Conservation (phyloP, 2,329 filamentous ascomycete species). For the Teratosphaeria viscida region DNA sequence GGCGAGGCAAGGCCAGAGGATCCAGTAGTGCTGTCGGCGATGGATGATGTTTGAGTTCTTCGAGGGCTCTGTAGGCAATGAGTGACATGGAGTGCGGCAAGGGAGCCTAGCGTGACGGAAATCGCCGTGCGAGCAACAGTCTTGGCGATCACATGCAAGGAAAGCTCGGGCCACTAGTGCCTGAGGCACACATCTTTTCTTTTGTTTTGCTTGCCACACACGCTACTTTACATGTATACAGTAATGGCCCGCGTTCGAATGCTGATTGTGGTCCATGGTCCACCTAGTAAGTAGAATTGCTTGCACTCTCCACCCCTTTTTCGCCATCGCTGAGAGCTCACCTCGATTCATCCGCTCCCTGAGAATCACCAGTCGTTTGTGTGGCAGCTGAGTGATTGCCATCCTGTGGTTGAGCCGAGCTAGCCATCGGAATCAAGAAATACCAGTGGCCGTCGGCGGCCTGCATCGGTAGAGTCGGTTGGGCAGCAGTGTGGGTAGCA, state of each 20-base stretch:
- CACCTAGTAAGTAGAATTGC: neutral
- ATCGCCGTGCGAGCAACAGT: neutral
- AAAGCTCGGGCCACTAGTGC: neutral
- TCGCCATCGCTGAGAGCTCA: neutral
- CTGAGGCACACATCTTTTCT: neutral
- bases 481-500: neutral
- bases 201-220: neutral
- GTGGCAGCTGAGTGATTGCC: too few relatives aligned
- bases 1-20: neutral
- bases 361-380: too few relatives aligned
- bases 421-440: neutral
- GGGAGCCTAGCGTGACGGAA: neutral
- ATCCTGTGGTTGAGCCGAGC: neutral
- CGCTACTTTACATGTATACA: neutral
- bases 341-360: neutral
- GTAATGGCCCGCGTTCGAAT: neutral
- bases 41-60: neutral
- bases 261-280: neutral
- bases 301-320: neutral
- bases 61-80: neutral
- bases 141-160: neutral
- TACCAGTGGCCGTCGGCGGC: neutral
- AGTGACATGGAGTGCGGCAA: neutral
- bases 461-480: neutral
- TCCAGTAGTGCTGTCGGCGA: neutral